Base-by-base conservation (phyloP, 495 filamentous ascomycete species). In the Aspergillus biplanus region DNA sequence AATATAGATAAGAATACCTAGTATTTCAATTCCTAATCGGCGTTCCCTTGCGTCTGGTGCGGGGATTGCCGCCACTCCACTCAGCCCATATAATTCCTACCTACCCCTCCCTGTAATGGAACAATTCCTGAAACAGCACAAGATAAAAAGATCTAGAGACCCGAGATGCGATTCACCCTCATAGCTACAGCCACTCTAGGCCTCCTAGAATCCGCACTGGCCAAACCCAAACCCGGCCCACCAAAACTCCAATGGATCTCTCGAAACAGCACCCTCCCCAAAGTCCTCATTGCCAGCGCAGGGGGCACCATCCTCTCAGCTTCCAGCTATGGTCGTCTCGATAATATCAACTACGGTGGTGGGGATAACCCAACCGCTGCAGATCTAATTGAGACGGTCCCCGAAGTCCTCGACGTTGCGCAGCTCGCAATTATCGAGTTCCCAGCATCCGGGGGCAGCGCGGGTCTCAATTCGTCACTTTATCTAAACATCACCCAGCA, bases 381-480 rank as follows among this genome's bases (percentile, higher is more conserved):
- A 5, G 33, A 18, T 6, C 15, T 56, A 15, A 56, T 56, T 12
- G 34, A 42, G 11, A 56, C 33, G 18, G 53, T 56, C 16, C 33
- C 12, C n/a, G 53, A 56, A 33, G 53, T 56, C 1, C 53, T 56
- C 4, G 53, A 56, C 27, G 33, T 56, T n/a, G 53, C 53, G n/a
- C 53, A 56, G 53, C 9, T 56, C 0, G 53, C 53, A 4, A 35
- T 56, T 1, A 55, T 55, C 12, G 12, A 42, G 7, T 42, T 42
- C 7, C 33, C 33, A 3, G 53, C 15, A 5, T 7, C 33, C 1
- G 53, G 53, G 9, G 53, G 53, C n/a, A 56, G 53, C 15, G 33
- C 53, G 11, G 33, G 33, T 12, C 5, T 42, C 2, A 42, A 56
- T 33, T 56, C 53, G 6, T 42, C 33, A 4, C 34, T 42, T 16